A percentile compares a stretch with the other conserved stretches of the same genome.
Evolutionary conservation across 129 eudicot species (phyloP).

Genomic region (Logfia minima): DNA sequence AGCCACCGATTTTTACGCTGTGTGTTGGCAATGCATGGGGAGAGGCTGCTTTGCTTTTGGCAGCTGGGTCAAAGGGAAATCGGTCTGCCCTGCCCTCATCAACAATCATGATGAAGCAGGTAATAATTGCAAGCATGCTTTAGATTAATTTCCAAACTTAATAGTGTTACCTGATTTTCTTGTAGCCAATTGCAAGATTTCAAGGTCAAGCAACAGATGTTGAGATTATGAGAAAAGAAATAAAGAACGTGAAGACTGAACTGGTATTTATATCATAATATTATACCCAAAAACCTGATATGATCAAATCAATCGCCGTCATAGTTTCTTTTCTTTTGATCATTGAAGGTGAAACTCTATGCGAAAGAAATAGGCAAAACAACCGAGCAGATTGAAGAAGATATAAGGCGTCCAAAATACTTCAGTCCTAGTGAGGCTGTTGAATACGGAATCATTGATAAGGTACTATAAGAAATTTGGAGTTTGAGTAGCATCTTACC

Average conservation of each 20-base stretch:
- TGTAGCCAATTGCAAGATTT: slow-evolving; percentile 89
- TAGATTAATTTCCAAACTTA: not conserved
- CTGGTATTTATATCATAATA: slow-evolving; percentile 36
- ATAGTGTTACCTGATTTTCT: slow-evolving; percentile 6
- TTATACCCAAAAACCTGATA: not conserved
- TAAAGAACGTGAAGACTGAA: slow-evolving; percentile 54
- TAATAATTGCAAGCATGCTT: slow-evolving; percentile 17
- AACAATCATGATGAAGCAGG: slow-evolving; percentile 94
- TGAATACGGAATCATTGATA: slow-evolving; percentile 95
- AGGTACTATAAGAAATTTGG: slow-evolving; percentile 45
- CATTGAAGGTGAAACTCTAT: slow-evolving; percentile 68
- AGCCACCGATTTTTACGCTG: slow-evolving; percentile 79
- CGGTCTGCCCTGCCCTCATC: slow-evolving; percentile 97
- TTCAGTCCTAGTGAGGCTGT: slow-evolving; percentile 97
- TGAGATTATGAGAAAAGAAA: slow-evolving; percentile 68
- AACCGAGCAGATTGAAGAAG: slow-evolving; percentile 74
- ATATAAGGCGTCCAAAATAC: slow-evolving; percentile 88
- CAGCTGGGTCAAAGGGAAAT: slow-evolving; percentile 90
- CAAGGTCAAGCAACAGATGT: slow-evolving; percentile 95
- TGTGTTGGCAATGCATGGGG: slow-evolving; percentile 99
- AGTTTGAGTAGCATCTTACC: not conserved
- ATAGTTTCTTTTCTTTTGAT: not conserved
- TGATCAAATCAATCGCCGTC: not conserved
- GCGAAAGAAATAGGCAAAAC: slow-evolving; percentile 74
- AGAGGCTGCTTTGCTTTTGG: slow-evolving; percentile 93